These are phyloP conservation scores for Silene uniflora DNA, from an alignment of 148 eudicot species.

Conservation along the genomic window DNA sequence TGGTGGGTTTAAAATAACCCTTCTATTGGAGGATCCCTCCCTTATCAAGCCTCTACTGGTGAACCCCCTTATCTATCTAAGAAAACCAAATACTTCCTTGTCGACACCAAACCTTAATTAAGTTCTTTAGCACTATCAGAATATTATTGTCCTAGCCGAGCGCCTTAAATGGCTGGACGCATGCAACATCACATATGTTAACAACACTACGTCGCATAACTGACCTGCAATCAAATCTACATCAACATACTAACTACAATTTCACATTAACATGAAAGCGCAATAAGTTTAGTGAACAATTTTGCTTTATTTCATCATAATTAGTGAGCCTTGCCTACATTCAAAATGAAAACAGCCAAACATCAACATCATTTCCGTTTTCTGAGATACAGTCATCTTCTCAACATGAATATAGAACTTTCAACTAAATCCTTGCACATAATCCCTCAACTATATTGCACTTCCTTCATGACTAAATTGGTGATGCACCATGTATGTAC, in stretches of 20 bases:
- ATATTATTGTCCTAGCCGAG: not conserved
- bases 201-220: not conserved
- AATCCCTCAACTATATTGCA: not conserved
- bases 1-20: not conserved
- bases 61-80: not conserved
- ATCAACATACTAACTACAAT: not conserved
- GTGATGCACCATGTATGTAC: not conserved
- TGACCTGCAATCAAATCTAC: not conserved
- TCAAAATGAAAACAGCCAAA: not conserved
- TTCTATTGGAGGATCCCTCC: not conserved
- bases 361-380: not conserved
- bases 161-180: not conserved
- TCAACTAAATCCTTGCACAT: not conserved
- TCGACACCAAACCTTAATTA: not conserved
- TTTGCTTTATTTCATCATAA: not conserved
- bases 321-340: not conserved
- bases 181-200: not conserved
- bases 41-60: not conserved
- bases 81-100: not conserved
- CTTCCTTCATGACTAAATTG: not conserved
- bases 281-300: not conserved
- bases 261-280: not conserved
- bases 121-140: no score
- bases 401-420: not conserved
- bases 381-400: not conserved